Conservation (phyloP, 148 eudicot genomes). For the Cornus suecica region DNA sequence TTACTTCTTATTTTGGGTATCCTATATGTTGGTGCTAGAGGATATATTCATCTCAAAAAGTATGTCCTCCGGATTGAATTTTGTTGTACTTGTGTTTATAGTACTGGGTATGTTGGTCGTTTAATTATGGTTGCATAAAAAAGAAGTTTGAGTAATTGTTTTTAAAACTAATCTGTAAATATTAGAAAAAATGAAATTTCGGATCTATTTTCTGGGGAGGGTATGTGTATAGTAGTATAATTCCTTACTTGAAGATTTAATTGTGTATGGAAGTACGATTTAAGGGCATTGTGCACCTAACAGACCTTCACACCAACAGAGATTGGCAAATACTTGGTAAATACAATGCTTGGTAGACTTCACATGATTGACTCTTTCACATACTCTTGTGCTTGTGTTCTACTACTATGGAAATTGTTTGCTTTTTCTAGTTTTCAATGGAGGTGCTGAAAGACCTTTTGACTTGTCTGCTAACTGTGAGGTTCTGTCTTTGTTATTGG, state of each 20-base stretch:
- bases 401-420: not conserved
- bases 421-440: not conserved
- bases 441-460: not conserved
- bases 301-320: not conserved
- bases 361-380: too few species aligned
- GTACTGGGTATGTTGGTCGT: not conserved
- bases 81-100: not conserved
- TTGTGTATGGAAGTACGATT: not conserved
- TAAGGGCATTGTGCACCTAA: not conserved
- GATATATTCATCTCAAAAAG: not conserved
- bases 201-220: not conserved
- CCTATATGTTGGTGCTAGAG: not conserved
- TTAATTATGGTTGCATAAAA: not conserved
- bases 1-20: constrained; percentile 2
- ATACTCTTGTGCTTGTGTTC: not conserved
- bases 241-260: not conserved
- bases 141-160: too few species aligned
- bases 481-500: not conserved
- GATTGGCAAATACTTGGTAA: not conserved
- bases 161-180: too few species aligned
- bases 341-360: not conserved
- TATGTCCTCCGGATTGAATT: not conserved
- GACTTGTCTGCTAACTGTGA: not conserved
- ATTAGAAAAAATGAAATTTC: not conserved
- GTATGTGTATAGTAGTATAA: not conserved